Evolutionary conservation across 441 rosid species (phyloP).

Genomic region (Cnidoscolus chayamansa): DNA sequence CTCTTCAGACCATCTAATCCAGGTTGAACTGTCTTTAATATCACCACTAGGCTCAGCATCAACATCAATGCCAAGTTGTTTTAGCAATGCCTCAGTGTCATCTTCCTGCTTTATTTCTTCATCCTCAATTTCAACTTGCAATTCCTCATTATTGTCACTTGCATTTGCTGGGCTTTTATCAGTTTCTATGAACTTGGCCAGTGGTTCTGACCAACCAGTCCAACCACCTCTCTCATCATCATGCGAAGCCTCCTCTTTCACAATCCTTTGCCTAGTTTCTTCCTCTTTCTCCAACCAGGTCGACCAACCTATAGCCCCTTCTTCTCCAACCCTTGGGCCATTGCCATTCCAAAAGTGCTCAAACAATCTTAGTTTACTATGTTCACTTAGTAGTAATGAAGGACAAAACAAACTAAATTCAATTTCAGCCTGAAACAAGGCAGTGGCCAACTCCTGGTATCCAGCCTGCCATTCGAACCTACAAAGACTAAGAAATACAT

Average conservation of each 20-base stretch:
- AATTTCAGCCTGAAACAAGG: slow-evolving; percentile 86
- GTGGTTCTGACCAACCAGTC: slow-evolving; percentile 92
- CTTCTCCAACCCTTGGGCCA: slow-evolving; percentile 90
- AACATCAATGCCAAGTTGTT: slow-evolving; percentile 73
- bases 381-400: slow-evolving; percentile 59
- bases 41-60: slow-evolving; percentile 56
- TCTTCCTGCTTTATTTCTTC: slow-evolving; percentile 62
- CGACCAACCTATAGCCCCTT: slow-evolving; percentile 88
- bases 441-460: slow-evolving; percentile 80
- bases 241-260: slow-evolving; percentile 55
- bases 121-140: slow-evolving; percentile 48
- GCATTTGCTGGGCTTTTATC: slow-evolving; percentile 36
- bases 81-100: slow-evolving; percentile 77
- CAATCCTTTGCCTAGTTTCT: slow-evolving; percentile 64
- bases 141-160: slow-evolving; percentile 34
- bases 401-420: slow-evolving; percentile 88
- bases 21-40: slow-evolving; percentile 71
- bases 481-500: slow-evolving; percentile 81
- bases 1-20: slow-evolving; percentile 86
- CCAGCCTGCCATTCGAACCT: slow-evolving; percentile 95
- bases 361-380: slow-evolving; percentile 78
- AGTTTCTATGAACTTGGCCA: slow-evolving; percentile 41
- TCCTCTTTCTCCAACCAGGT: slow-evolving; percentile 93
- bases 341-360: slow-evolving; percentile 90
- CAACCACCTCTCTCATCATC: slow-evolving; percentile 78